A percentile compares a stretch with the other conserved stretches of the same genome.
phyloP scores from a whole-genome alignment of 208 protist species.

The Crithidia acanthocephali region DNA sequence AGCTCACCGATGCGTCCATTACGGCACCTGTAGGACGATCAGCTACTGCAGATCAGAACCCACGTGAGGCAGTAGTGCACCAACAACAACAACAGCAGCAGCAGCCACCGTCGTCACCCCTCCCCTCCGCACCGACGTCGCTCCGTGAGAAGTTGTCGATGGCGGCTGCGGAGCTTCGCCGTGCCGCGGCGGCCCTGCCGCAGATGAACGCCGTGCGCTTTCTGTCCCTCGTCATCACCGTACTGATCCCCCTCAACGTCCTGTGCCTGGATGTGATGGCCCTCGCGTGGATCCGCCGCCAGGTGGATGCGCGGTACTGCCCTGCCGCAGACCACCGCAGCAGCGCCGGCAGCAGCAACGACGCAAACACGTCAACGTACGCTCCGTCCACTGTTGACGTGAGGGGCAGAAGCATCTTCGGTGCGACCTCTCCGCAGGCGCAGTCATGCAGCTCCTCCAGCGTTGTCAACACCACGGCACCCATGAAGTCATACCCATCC shows the following conservation, averaged over 20 bases:
- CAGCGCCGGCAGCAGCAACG: background rate
- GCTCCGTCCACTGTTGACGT: background rate
- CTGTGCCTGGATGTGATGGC: slow-evolving; percentile 34
- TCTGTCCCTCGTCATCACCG: slow-evolving; percentile 33
- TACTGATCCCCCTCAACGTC: slow-evolving; percentile 34
- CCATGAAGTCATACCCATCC: no score
- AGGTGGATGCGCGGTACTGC: slow-evolving; percentile 20
- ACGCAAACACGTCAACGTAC: background rate
- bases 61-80: no score
- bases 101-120: background rate
- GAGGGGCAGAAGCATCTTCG: background rate
- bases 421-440: background rate
- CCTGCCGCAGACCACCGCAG: background rate
- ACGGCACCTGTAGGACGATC: background rate
- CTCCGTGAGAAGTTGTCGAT: background rate
- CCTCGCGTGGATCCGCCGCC: slow-evolving; percentile 15
- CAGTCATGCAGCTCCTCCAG: no score
- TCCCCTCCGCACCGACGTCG: background rate
- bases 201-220: slow-evolving; percentile 11
- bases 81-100: slow-evolving; percentile 2
- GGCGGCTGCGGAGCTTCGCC: slow-evolving; percentile 3
- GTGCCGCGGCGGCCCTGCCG: slow-evolving; percentile 12
- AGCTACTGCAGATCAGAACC: no score
- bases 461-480: no score
- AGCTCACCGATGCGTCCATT: background rate